A percentile compares a stretch with the other conserved stretches of the same genome.
Evolutionary conservation across 2,329 filamentous ascomycete species (phyloP).

Genomic region (Aspergillus sergii): DNA sequence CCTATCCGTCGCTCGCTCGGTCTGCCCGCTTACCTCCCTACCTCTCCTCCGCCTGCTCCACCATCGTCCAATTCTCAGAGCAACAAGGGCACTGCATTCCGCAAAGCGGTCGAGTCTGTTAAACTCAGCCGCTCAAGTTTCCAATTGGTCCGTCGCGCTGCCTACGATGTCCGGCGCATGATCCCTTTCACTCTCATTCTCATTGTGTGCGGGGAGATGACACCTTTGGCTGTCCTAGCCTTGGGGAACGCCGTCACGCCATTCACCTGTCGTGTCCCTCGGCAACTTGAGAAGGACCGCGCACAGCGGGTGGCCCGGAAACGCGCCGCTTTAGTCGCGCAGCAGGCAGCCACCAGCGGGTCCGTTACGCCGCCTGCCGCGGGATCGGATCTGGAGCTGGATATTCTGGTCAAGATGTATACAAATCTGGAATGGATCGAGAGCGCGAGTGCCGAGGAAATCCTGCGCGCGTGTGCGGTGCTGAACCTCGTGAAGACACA

Average conservation of each 20-base stretch:
- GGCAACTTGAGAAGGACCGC: slow-evolving; percentile 65
- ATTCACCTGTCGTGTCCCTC: slow-evolving; percentile 78
- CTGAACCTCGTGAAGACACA: slow-evolving; percentile 35
- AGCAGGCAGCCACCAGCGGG: slow-evolving; percentile 20
- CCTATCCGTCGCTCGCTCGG: slow-evolving; percentile 34
- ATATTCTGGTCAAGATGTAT: slow-evolving; percentile 27
- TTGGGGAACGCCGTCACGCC: slow-evolving; percentile 72
- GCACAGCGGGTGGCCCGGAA: slow-evolving; percentile 53
- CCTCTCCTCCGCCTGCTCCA: slow-evolving; percentile 27
- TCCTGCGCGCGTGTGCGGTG: slow-evolving; percentile 38
- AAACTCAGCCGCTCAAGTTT: slow-evolving; percentile 66
- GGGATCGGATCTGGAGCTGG: slow-evolving; percentile 33
- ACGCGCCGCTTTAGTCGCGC: slow-evolving; percentile 27
- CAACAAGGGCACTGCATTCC: slow-evolving; percentile 13
- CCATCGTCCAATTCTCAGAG: slow-evolving; percentile 3
- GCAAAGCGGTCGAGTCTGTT: slow-evolving; percentile 13
- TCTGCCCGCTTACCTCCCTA: slow-evolving; percentile 37
- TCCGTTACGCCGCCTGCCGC: slow-evolving; percentile 17
- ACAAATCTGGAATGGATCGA: slow-evolving; percentile 23
- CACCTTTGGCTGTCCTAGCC: slow-evolving; percentile 74
- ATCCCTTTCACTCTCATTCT: slow-evolving; percentile 78
- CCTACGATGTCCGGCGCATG: slow-evolving; percentile 74
- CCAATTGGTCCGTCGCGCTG: slow-evolving; percentile 69
- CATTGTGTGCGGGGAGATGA: slow-evolving; percentile 80
- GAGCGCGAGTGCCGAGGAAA: slow-evolving; percentile 24